Percentiles rank a stretch among this genome's conserved stretches.
phyloP scores from a whole-genome alignment of 2,329 filamentous ascomycete genomes.

The Pyrenophora graminea region DNA sequence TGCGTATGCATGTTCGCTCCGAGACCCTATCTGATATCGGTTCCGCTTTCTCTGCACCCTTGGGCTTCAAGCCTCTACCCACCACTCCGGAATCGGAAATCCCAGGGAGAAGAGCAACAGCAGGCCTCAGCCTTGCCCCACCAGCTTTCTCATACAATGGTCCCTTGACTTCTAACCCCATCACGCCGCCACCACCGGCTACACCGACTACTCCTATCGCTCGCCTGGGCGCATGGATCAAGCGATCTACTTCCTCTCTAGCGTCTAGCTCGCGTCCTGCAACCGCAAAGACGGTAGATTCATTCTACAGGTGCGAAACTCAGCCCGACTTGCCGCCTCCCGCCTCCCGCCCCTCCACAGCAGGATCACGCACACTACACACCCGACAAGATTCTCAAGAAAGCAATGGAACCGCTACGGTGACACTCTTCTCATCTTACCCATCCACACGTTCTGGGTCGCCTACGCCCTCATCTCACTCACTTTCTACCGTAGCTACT shows the following conservation, averaged over 20 bases:
- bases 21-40: slow-evolving; percentile 56
- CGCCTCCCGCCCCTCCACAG: slow-evolving; percentile 27
- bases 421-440: slow-evolving; percentile 33
- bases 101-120: slow-evolving; percentile 18
- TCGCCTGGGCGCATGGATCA: slow-evolving; percentile 43
- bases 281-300: slow-evolving; percentile 15
- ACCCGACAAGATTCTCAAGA: slow-evolving; percentile 37
- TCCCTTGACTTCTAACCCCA: slow-evolving; percentile 42
- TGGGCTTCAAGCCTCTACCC: slow-evolving; percentile 35
- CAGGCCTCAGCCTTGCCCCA: slow-evolving; percentile 32
- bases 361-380: slow-evolving; percentile 29
- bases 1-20: slow-evolving; percentile 52
- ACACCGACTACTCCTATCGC: slow-evolving; percentile 42
- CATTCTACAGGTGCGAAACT: slow-evolving; percentile 40
- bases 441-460: slow-evolving; percentile 15
- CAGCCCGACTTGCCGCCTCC: slow-evolving; percentile 5
- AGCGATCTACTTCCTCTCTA: slow-evolving; percentile 36
- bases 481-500: slow-evolving; percentile 7
- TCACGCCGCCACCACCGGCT: slow-evolving; percentile 39
- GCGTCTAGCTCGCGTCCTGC: slow-evolving; percentile 18
- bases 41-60: slow-evolving; percentile 51
- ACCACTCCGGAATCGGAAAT: slow-evolving; percentile 17
- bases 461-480: background rate
- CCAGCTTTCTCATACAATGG: slow-evolving; percentile 28
- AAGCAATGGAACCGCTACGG: slow-evolving; percentile 35